A percentile compares a stretch with the other conserved stretches of the same genome.
Conservation (phyloP, 768 basidiomycete genomes). For the Dioszegia crocea region DNA sequence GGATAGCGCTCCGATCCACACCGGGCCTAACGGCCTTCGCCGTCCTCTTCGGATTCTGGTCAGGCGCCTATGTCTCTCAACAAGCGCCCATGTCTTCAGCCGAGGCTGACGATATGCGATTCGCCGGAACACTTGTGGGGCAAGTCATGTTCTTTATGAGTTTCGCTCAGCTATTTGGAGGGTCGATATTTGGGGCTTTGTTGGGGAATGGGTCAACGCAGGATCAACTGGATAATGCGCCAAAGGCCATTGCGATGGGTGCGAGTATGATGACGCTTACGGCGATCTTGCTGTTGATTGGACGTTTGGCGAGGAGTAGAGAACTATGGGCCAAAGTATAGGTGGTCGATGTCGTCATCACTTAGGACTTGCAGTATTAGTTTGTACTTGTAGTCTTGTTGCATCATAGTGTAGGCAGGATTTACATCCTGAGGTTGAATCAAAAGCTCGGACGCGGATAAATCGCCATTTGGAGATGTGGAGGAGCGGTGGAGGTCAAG, state of each 20-base stretch:
- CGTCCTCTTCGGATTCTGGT: slow-evolving; percentile 16
- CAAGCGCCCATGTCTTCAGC: slow-evolving; percentile 13
- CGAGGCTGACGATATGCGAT: slow-evolving; percentile 13
- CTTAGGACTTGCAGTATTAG: no score
- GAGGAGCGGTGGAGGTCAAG: no score
- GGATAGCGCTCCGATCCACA: slow-evolving; percentile 12
- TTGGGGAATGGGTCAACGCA: slow-evolving; percentile 9
- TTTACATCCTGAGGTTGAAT: no score
- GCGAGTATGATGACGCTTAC: slow-evolving; percentile 13
- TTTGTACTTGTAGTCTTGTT: no score
- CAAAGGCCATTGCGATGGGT: slow-evolving; percentile 14
- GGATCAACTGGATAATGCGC: slow-evolving; percentile 10
- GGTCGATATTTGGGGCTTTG: slow-evolving; percentile 16
- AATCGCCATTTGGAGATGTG: no score
- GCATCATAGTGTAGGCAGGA: no score
- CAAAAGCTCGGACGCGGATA: no score
- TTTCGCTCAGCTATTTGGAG: slow-evolving; percentile 16
- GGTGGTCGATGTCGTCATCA: no score
- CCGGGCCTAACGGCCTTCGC: slow-evolving; percentile 9
- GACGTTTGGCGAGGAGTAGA: slow-evolving; percentile 2
- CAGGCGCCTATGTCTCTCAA: slow-evolving; percentile 19
- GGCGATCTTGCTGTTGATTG: slow-evolving; percentile 1
- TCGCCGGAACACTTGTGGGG: slow-evolving; percentile 23
- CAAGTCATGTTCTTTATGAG: slow-evolving; percentile 20
- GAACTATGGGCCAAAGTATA: no score